These are phyloP conservation scores for Trifolium pratense DNA, from an alignment of 306 rosid species.

Conservation along the genomic window DNA sequence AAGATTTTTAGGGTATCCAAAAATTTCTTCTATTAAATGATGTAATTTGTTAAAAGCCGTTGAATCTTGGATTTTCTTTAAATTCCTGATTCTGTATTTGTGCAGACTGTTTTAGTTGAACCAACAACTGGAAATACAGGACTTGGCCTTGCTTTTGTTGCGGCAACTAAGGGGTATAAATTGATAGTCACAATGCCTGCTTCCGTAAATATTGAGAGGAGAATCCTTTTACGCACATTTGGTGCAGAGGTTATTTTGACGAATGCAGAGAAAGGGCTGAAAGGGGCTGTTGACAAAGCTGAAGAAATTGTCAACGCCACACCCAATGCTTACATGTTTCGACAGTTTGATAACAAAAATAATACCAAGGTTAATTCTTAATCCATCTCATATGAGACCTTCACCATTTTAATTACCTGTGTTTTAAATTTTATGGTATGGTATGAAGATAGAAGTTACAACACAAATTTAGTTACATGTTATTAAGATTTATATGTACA, in stretches of 20 bases:
- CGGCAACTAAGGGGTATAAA: conserved; percentile 85
- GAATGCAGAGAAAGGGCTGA: conserved; percentile 81
- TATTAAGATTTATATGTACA: conserved; percentile 45
- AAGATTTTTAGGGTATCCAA: conserved; percentile 8
- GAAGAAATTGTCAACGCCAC: conserved; percentile 69
- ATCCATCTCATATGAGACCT: conserved; percentile 35
- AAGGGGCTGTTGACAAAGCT: conserved; percentile 94
- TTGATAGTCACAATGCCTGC: conserved; percentile 93
- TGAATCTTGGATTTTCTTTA: conserved; percentile 29
- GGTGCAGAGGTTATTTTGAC: conserved; percentile 92
- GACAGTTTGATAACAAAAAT: conserved; percentile 82
- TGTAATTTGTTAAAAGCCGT: conserved; percentile 27
- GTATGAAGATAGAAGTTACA: conserved; percentile 12
- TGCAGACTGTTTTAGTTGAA: conserved; percentile 89
- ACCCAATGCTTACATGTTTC: conserved; percentile 87
- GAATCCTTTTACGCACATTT: conserved; percentile 88
- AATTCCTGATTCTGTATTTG: conserved; percentile 34
- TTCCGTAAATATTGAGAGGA: conserved; percentile 80
- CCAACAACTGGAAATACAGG: conserved; percentile 98
- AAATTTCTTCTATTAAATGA: conserved; percentile 20
- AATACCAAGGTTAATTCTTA: conserved; percentile 70
- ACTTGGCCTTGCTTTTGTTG: conserved; percentile 88
- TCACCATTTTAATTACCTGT: conserved; percentile 31
- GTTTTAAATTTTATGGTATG: conserved; percentile 25
- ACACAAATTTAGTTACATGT: conserved; percentile 32